These are phyloP conservation scores for Pichia heedii DNA, from an alignment of 805 yeast genomes.

Conservation along the genomic window DNA sequence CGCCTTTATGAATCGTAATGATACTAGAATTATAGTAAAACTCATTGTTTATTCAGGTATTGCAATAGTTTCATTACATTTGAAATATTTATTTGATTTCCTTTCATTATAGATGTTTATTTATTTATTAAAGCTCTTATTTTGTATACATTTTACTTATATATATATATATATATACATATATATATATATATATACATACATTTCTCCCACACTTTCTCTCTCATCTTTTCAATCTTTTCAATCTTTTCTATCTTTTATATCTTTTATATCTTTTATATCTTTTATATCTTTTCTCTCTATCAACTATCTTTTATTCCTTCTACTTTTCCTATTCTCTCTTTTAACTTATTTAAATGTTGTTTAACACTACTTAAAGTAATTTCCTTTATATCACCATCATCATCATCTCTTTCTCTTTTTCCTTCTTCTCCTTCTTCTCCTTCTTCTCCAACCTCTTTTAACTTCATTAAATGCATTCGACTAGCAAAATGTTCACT, in stretches of 20 bases:
- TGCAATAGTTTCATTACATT: slow-evolving; percentile 33
- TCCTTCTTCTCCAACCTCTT: slow-evolving; percentile 12
- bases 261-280: too few species aligned
- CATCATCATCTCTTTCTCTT: too few species aligned
- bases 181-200: too few species aligned
- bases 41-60: slow-evolving; percentile 78
- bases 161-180: too few species aligned
- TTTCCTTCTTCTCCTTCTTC: slow-evolving; percentile 2
- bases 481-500: slow-evolving; percentile 78
- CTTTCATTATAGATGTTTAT: not conserved
- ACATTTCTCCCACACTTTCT: too few species aligned
- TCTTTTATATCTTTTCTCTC: too few species aligned
- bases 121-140: too few species aligned
- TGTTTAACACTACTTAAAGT: slow-evolving; percentile 40
- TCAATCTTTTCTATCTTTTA: too few species aligned
- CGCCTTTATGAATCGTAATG: slow-evolving; percentile 55
- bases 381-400: slow-evolving; percentile 28
- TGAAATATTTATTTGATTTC: not conserved
- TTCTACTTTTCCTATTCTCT: too few species aligned
- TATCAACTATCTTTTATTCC: too few species aligned
- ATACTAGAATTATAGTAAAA: slow-evolving; percentile 69
- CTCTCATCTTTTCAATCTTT: too few species aligned
- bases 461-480: slow-evolving; percentile 46
- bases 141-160: too few species aligned
- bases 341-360: slow-evolving; percentile 4